Evolutionary conservation across 75 land plant species (phyloP).

Genomic region (Ceratopteris richardii): DNA sequence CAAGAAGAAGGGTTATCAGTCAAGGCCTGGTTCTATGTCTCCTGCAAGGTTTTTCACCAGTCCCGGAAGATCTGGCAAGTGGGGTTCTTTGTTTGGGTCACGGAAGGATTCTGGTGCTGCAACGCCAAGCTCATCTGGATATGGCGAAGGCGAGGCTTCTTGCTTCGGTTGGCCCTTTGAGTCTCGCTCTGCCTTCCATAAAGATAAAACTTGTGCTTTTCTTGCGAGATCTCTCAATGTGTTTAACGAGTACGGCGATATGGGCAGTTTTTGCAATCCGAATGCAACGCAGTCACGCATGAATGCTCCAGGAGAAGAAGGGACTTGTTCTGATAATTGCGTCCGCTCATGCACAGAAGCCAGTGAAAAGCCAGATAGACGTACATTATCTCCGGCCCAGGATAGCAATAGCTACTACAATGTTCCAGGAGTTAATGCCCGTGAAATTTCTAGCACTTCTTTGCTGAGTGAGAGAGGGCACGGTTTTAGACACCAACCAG

Average conservation of each 20-base stretch:
- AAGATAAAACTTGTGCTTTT: not conserved
- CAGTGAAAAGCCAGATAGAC: not conserved
- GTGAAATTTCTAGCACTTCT: not conserved
- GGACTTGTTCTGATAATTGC: no score
- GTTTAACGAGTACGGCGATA: not conserved
- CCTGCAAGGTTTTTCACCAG: conserved; percentile 2
- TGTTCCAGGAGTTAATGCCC: not conserved
- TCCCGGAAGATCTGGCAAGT: not conserved
- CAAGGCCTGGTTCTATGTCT: not conserved
- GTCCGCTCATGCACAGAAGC: not conserved
- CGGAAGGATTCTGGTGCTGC: not conserved
- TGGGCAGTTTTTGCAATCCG: not conserved
- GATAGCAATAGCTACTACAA: no score
- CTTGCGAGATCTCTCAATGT: not conserved
- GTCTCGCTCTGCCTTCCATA: not conserved
- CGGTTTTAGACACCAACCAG: no score
- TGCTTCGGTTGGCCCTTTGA: not conserved
- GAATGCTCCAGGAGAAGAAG: no score
- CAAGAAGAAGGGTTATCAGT: not conserved
- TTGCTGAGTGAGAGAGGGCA: not conserved
- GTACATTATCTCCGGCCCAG: no score
- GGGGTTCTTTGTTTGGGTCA: conserved; percentile 1
- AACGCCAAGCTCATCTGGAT: not conserved
- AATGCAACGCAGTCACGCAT: not conserved
- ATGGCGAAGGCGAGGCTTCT: not conserved